Percentiles rank a stretch among this genome's conserved stretches.
phyloP scores from a whole-genome alignment of 1,284 basidiomycete genomes.

The Meira miltonrushii region DNA sequence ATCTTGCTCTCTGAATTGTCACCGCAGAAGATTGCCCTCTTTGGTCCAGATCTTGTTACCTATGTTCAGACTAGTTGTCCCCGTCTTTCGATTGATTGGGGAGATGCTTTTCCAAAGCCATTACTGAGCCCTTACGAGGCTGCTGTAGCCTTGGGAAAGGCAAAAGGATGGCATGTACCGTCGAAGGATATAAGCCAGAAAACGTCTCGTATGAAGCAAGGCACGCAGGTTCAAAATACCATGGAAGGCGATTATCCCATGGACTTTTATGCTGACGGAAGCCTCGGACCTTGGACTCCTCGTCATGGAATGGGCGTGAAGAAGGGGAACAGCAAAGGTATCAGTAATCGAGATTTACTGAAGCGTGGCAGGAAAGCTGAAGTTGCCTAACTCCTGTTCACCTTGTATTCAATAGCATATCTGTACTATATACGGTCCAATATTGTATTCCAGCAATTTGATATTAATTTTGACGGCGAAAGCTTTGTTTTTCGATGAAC shows the following conservation, averaged over 20 bases:
- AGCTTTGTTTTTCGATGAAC: too few species aligned
- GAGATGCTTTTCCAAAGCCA: constrained; percentile 73
- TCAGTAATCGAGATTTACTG: constrained; percentile 37
- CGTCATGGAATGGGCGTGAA: constrained; percentile 46
- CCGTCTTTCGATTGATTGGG: constrained; percentile 92
- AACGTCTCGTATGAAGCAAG: constrained; percentile 23
- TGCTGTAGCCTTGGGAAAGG: constrained; percentile 73
- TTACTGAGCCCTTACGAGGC: constrained; percentile 92
- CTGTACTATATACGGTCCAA: too few species aligned
- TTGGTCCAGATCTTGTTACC: constrained; percentile 68
- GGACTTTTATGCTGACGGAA: constrained; percentile 84
- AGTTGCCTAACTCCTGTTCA: too few species aligned
- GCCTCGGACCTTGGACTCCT: constrained; percentile 58
- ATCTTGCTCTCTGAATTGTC: constrained; percentile 93
- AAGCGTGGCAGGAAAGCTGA: constrained; percentile 5
- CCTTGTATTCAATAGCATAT: too few species aligned
- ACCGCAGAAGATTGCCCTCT: constrained; percentile 82
- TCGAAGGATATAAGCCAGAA: constrained; percentile 7
- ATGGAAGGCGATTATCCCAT: constrained; percentile 67
- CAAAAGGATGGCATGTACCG: constrained; percentile 60
- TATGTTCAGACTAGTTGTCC: constrained; percentile 97
- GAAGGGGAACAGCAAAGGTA: constrained; percentile 23
- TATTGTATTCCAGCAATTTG: too few species aligned
- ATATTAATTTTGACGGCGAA: too few species aligned
- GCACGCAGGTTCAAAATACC: constrained; percentile 14